Evolutionary conservation across 345 rosid genomes (phyloP).

Genomic region (Sonneratia alba): DNA sequence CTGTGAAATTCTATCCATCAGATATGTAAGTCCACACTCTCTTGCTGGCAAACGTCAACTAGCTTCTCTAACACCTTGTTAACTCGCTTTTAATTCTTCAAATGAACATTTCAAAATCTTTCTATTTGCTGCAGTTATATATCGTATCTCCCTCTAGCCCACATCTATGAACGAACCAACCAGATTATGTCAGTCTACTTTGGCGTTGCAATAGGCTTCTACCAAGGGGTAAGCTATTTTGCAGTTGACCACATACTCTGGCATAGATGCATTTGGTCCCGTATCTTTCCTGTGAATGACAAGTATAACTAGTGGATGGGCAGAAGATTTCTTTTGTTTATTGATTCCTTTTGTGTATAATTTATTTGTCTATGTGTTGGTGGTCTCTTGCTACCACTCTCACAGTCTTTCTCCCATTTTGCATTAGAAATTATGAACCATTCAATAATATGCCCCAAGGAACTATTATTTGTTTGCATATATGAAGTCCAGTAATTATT

Average conservation of each 20-base stretch:
- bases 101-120: neutral
- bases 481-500: neutral
- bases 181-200: conserved; percentile 50
- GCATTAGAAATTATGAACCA: neutral
- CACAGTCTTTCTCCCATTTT: neutral
- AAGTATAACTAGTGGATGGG: neutral
- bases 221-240: conserved; percentile 69
- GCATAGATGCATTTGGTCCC: neutral
- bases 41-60: neutral
- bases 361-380: neutral
- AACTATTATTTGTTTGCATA: neutral
- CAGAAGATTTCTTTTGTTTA: neutral
- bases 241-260: neutral
- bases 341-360: neutral
- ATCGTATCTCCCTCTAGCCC: conserved; percentile 94
- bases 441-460: neutral
- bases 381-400: neutral
- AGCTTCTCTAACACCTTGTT: neutral
- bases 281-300: neutral
- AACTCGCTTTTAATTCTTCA: neutral
- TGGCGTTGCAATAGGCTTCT: conserved; percentile 75
- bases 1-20: conserved; percentile 32
- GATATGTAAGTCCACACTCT: conserved; percentile 55
- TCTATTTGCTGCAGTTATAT: conserved; percentile 41
- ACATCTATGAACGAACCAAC: conserved; percentile 73